Evolutionary conservation across 1,284 basidiomycete genomes (phyloP).

Genomic region (Malassezia equina): DNA sequence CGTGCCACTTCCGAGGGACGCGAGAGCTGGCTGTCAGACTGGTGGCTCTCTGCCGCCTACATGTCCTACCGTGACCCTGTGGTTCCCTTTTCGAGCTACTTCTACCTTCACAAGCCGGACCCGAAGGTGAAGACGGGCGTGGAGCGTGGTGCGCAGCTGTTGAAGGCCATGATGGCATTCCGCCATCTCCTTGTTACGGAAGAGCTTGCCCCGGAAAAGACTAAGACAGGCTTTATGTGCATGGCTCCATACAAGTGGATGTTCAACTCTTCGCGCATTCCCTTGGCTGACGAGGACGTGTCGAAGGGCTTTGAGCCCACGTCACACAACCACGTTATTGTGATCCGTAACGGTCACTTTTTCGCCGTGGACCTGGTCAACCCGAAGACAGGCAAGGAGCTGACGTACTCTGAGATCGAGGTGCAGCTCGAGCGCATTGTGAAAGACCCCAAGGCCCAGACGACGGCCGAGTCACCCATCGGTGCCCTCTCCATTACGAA

Average conservation of each 20-base stretch:
- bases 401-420: slow-evolving; percentile 68
- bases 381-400: slow-evolving; percentile 54
- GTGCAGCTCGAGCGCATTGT: slow-evolving; percentile 72
- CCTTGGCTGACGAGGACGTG: slow-evolving; percentile 70
- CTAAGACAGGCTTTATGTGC: slow-evolving; percentile 69
- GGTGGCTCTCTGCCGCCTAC: slow-evolving; percentile 90
- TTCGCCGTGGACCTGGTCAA: slow-evolving; percentile 61
- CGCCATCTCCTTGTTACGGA: slow-evolving; percentile 49
- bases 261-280: slow-evolving; percentile 86
- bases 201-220: slow-evolving; percentile 78
- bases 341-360: slow-evolving; percentile 82
- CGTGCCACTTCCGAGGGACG: slow-evolving; percentile 55
- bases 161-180: slow-evolving; percentile 45
- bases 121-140: slow-evolving; percentile 24
- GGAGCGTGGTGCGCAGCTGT: slow-evolving; percentile 35
- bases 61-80: slow-evolving; percentile 63
- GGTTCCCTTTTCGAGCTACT: slow-evolving; percentile 89
- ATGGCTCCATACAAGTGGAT: slow-evolving; percentile 95
- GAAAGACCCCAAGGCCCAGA: slow-evolving; percentile 58
- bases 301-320: slow-evolving; percentile 69
- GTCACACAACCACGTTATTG: slow-evolving; percentile 75
- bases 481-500: slow-evolving; percentile 80
- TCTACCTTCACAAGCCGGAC: slow-evolving; percentile 73
- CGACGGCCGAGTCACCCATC: slow-evolving; percentile 56
- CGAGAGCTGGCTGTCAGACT: slow-evolving; percentile 82